Evolutionary conservation across 164 flowering plant genomes (phyloP).

Genomic region (Aristolochia fimbriata): DNA sequence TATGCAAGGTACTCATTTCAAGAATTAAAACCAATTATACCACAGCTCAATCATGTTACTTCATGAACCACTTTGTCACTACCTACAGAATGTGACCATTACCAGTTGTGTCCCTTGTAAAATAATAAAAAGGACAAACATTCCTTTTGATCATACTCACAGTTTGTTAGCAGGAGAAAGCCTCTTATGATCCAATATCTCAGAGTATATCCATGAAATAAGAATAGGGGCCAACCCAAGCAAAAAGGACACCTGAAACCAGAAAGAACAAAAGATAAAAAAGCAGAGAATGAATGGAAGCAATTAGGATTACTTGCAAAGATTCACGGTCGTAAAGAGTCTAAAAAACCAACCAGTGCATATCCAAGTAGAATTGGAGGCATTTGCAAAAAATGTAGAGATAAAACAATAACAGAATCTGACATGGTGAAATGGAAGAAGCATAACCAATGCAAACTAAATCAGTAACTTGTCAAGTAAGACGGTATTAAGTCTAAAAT

Average conservation of each 20-base stretch:
- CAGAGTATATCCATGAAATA: slow-evolving; percentile 88
- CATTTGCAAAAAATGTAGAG: background rate
- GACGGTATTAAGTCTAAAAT: no score
- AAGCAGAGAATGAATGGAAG: background rate
- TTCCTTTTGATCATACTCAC: slow-evolving; percentile 33
- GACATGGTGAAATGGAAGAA: background rate
- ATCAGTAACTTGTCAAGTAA: no score
- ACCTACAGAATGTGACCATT: no score
- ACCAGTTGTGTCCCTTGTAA: background rate
- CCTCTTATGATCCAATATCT: slow-evolving; percentile 58
- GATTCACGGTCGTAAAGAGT: background rate
- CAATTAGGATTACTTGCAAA: background rate
- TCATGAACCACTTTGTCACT: no score
- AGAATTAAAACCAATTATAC: no score
- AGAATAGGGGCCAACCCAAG: slow-evolving; percentile 70
- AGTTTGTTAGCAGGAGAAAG: slow-evolving; percentile 54
- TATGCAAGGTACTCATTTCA: no score
- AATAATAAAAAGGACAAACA: background rate
- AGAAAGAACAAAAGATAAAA: background rate
- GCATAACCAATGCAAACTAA: no score
- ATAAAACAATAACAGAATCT: background rate
- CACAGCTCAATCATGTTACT: no score
- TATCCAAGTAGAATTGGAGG: background rate
- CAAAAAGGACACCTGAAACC: slow-evolving; percentile 70
- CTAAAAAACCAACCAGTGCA: background rate